Conservation (phyloP, 805 yeast genomes). For the Zygotorulaspora danielsina region DNA sequence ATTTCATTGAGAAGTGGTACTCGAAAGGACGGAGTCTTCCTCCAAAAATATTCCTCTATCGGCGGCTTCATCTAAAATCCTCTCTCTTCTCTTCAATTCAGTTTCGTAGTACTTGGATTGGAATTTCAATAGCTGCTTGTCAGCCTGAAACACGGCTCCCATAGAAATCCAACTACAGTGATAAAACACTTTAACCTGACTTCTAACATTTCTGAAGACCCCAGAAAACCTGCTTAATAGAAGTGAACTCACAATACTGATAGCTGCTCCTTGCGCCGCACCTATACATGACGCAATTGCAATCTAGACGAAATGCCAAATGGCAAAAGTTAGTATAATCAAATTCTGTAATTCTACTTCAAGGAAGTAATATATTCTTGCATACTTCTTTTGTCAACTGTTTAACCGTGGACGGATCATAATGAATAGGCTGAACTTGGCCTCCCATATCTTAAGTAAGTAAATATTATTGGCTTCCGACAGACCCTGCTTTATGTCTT, state of each 20-base stretch:
- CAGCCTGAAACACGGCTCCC: conserved; percentile 43
- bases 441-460: conserved; percentile 17
- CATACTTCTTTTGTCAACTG: conserved; percentile 37
- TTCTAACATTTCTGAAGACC: conserved; percentile 38
- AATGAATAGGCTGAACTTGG: conserved; percentile 37
- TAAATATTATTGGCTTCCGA: not conserved
- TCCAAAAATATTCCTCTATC: conserved; percentile 43
- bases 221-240: conserved; percentile 36
- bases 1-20: conserved; percentile 14
- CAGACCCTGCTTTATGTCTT: not conserved
- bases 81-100: conserved; percentile 36
- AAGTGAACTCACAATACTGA: conserved; percentile 37
- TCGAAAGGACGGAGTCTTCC: conserved; percentile 27
- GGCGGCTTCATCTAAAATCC: conserved; percentile 42
- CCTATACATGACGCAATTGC: conserved; percentile 40
- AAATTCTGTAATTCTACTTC: too few relatives aligned
- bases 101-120: conserved; percentile 35
- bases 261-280: conserved; percentile 40
- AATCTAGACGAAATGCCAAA: conserved; percentile 22
- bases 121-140: conserved; percentile 37
- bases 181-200: conserved; percentile 40
- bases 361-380: too few relatives aligned
- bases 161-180: conserved; percentile 41
- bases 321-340: not conserved
- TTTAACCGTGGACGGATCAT: conserved; percentile 36